phyloP scores from a whole-genome alignment of 2,329 filamentous ascomycete species.

The Fonsecaea monophora region DNA sequence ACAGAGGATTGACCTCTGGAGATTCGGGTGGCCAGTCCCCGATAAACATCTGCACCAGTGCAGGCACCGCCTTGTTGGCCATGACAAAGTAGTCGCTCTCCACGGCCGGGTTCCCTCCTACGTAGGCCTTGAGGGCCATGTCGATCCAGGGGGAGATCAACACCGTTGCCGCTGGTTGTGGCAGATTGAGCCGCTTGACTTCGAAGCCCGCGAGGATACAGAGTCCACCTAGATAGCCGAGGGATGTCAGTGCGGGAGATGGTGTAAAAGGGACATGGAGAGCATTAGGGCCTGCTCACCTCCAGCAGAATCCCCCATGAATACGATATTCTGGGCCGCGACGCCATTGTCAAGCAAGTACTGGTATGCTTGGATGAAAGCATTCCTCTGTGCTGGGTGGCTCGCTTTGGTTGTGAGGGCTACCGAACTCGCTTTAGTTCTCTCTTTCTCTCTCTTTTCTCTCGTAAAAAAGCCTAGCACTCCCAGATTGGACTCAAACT shows the following conservation, averaged over 20 bases:
- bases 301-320: slow-evolving; percentile 91
- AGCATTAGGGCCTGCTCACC: slow-evolving; percentile 50
- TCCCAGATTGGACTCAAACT: not conserved
- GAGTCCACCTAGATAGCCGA: slow-evolving; percentile 58
- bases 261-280: no score
- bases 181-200: slow-evolving; percentile 43
- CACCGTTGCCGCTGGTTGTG: slow-evolving; percentile 85
- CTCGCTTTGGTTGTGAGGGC: slow-evolving; percentile 7
- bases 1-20: slow-evolving; percentile 21
- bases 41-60: slow-evolving; percentile 6
- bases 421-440: not conserved
- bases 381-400: slow-evolving; percentile 21
- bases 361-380: slow-evolving; percentile 16
- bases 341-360: slow-evolving; percentile 15
- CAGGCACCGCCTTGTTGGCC: slow-evolving; percentile 18
- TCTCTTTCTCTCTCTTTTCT: not conserved
- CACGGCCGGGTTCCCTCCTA: slow-evolving; percentile 22
- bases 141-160: slow-evolving; percentile 96
- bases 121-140: slow-evolving; percentile 60
- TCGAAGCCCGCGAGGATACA: slow-evolving; percentile 64
- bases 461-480: no score
- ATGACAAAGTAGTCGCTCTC: slow-evolving; percentile 26
- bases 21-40: slow-evolving; percentile 5
- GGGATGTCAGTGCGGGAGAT: not conserved
- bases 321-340: slow-evolving; percentile 78